Evolutionary conservation across 257 asterid genomes (phyloP).

Genomic region (Gentiana macrophylla): DNA sequence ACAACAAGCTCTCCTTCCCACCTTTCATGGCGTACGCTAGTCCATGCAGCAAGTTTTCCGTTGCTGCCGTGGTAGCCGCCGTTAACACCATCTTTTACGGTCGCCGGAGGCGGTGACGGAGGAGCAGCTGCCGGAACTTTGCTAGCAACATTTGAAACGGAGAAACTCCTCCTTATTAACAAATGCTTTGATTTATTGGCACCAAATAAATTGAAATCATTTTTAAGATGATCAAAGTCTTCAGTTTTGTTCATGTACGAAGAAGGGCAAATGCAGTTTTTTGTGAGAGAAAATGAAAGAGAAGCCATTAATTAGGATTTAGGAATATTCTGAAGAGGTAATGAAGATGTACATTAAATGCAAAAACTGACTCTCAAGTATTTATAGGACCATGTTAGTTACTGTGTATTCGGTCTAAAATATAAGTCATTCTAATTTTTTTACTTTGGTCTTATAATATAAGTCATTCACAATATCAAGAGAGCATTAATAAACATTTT

Average conservation of each 20-base stretch:
- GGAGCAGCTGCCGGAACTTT: slow-evolving; percentile 25
- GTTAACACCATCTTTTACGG: neutral
- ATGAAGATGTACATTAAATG: no score
- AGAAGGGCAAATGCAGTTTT: slow-evolving; percentile 8
- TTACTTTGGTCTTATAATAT: no score
- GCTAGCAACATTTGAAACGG: slow-evolving; percentile 35
- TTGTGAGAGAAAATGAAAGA: slow-evolving; percentile 24
- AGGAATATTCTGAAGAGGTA: no score
- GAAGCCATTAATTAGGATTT: slow-evolving; percentile 38
- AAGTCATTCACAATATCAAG: no score
- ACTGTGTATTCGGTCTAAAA: no score
- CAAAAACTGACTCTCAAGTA: no score
- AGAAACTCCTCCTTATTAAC: slow-evolving; percentile 2
- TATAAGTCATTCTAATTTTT: no score
- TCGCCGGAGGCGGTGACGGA: slow-evolving; percentile 9
- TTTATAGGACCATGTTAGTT: no score
- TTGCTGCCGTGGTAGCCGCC: neutral
- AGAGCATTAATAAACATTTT: no score
- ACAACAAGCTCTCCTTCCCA: slow-evolving; percentile 92
- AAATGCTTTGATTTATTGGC: neutral
- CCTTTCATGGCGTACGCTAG: slow-evolving; percentile 61
- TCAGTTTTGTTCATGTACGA: slow-evolving; percentile 4
- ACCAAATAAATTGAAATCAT: slow-evolving; percentile 12
- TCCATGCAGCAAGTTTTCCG: slow-evolving; percentile 68
- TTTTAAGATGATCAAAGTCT: slow-evolving; percentile 13